A percentile compares a stretch with the other conserved stretches of the same genome.
phyloP scores from a whole-genome alignment of 225 moss, liverwort and hornwort genomes.

The Pleurozium schreberi region DNA sequence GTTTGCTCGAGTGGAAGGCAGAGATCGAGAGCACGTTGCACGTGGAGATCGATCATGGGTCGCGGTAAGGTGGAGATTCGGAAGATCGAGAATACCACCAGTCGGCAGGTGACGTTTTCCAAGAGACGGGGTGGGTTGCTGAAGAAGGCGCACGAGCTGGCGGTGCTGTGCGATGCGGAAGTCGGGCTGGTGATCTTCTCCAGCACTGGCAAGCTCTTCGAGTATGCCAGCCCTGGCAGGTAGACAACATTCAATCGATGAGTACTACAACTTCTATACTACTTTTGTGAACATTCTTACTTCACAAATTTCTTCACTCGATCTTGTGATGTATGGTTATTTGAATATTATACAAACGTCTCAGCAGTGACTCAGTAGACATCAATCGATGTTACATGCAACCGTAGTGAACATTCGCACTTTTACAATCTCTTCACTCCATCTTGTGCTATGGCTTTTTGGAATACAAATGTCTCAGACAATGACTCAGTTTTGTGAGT shows the following conservation, averaged over 20 bases:
- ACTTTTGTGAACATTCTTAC: neutral
- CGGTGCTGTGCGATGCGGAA: slow-evolving; percentile 45
- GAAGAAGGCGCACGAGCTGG: slow-evolving; percentile 48
- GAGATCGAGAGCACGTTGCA: neutral
- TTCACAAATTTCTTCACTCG: neutral
- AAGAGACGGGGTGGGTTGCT: slow-evolving; percentile 36
- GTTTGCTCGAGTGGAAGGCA: neutral
- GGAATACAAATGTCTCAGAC: neutral
- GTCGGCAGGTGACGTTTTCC: slow-evolving; percentile 46
- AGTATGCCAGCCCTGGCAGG: slow-evolving; percentile 46
- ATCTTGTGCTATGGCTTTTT: neutral
- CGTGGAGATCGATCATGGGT: slow-evolving; percentile 24
- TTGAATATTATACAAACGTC: neutral
- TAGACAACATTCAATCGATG: neutral
- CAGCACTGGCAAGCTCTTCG: slow-evolving; percentile 41
- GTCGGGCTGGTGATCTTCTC: slow-evolving; percentile 41
- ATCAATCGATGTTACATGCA: neutral
- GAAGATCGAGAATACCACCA: slow-evolving; percentile 46
- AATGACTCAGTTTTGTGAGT: neutral
- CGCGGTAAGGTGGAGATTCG: slow-evolving; percentile 47
- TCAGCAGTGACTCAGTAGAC: neutral
- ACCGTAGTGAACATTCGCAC: neutral
- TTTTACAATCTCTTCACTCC: neutral
- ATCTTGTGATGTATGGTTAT: neutral
- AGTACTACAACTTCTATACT: neutral